These are phyloP conservation scores for Coleophoma cylindrospora DNA, from an alignment of 2,329 filamentous ascomycete genomes.

Conservation along the genomic window DNA sequence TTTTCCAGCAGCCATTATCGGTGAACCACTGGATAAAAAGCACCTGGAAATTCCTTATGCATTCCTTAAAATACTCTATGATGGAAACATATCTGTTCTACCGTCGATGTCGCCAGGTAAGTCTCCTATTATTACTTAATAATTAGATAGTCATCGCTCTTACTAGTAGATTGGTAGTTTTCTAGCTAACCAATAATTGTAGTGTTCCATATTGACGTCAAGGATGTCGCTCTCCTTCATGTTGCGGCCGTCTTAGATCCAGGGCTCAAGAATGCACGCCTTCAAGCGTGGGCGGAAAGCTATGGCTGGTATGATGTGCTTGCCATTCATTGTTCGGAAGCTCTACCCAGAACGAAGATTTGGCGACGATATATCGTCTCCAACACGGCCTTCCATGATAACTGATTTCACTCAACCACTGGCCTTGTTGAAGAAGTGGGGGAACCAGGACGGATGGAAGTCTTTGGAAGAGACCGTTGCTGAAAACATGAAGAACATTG, in stretches of 20 bases:
- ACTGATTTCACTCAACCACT: conserved; percentile 5
- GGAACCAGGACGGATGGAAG: conserved; percentile 10
- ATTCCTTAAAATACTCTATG: conserved; percentile 15
- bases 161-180: not conserved
- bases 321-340: conserved; percentile 9
- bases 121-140: not conserved
- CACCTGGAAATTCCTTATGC: conserved; percentile 15
- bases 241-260: conserved; percentile 19
- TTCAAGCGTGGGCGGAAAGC: conserved; percentile 16
- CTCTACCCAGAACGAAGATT: conserved; percentile 11
- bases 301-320: conserved; percentile 17
- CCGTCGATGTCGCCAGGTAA: conserved; percentile 6
- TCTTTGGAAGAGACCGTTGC: conserved; percentile 6
- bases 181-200: not conserved
- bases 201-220: conserved; percentile 13
- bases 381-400: conserved; percentile 5
- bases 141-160: not conserved
- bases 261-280: conserved; percentile 16
- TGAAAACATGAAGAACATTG: no score
- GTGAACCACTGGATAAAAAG: conserved; percentile 7
- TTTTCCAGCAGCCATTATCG: conserved; percentile 12
- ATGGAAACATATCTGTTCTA: conserved; percentile 11
- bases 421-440: conserved; percentile 13
- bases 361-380: conserved; percentile 2
- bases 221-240: conserved; percentile 21